phyloP scores from a whole-genome alignment of 192 early-diverging fungal species.

The Backusella morwellensis region DNA sequence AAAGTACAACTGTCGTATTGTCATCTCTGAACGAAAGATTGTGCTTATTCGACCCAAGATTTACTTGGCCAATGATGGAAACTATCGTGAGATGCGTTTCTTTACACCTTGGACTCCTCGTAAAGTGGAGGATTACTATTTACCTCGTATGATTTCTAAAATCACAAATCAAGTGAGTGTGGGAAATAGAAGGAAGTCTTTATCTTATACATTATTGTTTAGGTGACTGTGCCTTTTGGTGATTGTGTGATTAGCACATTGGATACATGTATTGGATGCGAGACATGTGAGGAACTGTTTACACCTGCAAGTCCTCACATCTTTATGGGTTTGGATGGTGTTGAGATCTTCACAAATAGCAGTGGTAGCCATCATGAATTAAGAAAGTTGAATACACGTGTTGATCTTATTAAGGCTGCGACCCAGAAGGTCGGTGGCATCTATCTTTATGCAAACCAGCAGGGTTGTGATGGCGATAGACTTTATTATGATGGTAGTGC shows the following conservation, averaged over 20 bases:
- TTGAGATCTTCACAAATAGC: constrained; percentile 96
- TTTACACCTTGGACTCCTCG: constrained; percentile 81
- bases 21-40: constrained; percentile 78
- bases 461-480: constrained; percentile 97
- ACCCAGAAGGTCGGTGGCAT: constrained; percentile 93
- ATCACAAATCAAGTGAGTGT: constrained; percentile 69
- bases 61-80: constrained; percentile 95
- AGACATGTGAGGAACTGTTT: constrained; percentile 98
- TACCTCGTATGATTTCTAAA: constrained; percentile 80
- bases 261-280: constrained; percentile 90
- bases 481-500: constrained; percentile 96
- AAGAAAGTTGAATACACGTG: constrained; percentile 80
- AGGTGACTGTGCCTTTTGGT: constrained; percentile 81
- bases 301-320: constrained; percentile 96
- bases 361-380: constrained; percentile 97
- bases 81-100: constrained; percentile 96
- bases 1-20: constrained; percentile 96
- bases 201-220: neutral
- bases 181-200: neutral
- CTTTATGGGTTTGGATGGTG: constrained; percentile 88
- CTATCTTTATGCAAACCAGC: constrained; percentile 95
- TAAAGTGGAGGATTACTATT: constrained; percentile 69
- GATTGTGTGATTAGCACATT: constrained; percentile 84
- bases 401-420: constrained; percentile 88
- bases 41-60: constrained; percentile 97